Evolutionary conservation across 495 filamentous ascomycete genomes (phyloP).

Genomic region (Penicillium verhagenii): DNA sequence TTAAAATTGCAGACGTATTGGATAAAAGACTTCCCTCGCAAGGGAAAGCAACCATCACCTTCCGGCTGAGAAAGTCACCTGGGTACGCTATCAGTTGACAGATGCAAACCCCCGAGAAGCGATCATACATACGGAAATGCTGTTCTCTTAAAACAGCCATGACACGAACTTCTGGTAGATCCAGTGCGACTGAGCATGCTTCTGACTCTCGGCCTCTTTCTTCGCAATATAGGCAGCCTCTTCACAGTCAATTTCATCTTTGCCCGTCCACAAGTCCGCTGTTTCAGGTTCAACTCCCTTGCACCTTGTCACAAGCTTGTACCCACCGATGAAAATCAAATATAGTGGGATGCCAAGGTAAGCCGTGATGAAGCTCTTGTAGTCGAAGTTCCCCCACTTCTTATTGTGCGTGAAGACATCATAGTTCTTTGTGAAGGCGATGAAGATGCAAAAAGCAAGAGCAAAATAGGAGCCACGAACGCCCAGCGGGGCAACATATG

Average conservation of each 20-base stretch:
- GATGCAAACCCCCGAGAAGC: background rate
- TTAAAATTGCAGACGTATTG: too few relatives aligned
- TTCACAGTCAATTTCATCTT: constrained; percentile 70
- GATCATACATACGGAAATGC: background rate
- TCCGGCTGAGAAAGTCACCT: too few relatives aligned
- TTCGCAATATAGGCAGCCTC: constrained; percentile 66
- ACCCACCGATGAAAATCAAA: constrained; percentile 66
- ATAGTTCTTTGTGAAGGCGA: constrained; percentile 77
- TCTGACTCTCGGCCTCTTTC: constrained; percentile 47
- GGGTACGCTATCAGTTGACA: too few relatives aligned
- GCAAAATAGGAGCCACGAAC: constrained; percentile 64
- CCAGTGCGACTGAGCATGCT: constrained; percentile 36
- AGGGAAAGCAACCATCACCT: too few relatives aligned
- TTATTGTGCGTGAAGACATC: constrained; percentile 59
- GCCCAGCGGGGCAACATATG: constrained; percentile 73
- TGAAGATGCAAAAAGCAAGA: constrained; percentile 65
- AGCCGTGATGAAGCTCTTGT: constrained; percentile 76
- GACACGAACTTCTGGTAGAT: constrained; percentile 65
- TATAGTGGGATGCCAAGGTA: constrained; percentile 83
- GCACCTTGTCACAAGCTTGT: constrained; percentile 58
- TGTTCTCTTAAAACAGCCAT: constrained; percentile 60
- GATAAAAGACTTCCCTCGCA: too few relatives aligned
- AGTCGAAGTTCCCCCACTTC: constrained; percentile 58
- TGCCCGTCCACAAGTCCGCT: constrained; percentile 70
- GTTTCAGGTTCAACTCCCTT: constrained; percentile 53